Evolutionary conservation across 2,329 filamentous ascomycete species (phyloP), one percentile per base, ranked within the genome.

Genomic region (Venturia aucupariae): DNA sequence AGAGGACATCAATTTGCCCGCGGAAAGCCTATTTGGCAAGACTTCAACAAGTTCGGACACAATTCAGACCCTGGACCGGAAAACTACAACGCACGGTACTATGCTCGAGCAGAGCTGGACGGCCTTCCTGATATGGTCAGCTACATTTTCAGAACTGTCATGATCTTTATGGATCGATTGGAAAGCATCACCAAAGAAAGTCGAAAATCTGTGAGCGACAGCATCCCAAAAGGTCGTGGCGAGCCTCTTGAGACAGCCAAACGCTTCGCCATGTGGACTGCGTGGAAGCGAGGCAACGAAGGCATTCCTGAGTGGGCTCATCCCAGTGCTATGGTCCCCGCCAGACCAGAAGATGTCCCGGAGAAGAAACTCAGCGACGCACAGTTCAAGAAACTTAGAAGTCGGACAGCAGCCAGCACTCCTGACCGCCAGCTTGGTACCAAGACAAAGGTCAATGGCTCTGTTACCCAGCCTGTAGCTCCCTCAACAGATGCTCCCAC

Each of bases 281-380:
- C 85, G 3, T 88, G 85, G 85, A 88, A 88, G 71, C 81, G 83
- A 64, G 86, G 86, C 13, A 86, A 87, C 69, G 84, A 86, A 67
- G 76, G 76, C 65, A 82, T 85, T 60, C 84, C 85, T 38, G 77
- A 81, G 55, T 88, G 85, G 85, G 84, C 84, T 48, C 78, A 82
- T 64, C 82, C 82, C 1, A 83, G 85, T 68, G 79, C 79, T 57
- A 77, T 80, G 19, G 76, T 84, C 55, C 79, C 80, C 57, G 81
- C 78, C 68, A 70, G 73, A 46, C 78, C 78, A 65, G 75, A 80
- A 63, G 80, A 78, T 60, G 75, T 78, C 44, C 71, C 72, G 15
- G 32, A 75, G 62, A 85, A 84, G 74, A 84, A 83, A 69, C 73
- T 83, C 6, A 82, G 81, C 60, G 79, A 78, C 24, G 79, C 82